phyloP scores from a whole-genome alignment of 345 rosid genomes.

The Aquilaria yunnanensis region DNA sequence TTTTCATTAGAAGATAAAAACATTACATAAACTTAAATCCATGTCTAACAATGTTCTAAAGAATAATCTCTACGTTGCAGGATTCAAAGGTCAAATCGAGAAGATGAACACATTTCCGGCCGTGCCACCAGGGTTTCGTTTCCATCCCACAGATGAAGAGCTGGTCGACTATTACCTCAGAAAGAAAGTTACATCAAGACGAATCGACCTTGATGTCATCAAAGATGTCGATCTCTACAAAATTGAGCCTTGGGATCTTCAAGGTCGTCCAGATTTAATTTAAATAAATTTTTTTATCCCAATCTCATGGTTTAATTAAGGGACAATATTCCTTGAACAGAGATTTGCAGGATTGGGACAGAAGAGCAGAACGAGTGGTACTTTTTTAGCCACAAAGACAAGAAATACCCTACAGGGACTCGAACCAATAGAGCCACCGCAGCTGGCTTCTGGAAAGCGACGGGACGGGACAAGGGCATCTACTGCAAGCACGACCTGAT shows the following conservation, averaged over 20 bases:
- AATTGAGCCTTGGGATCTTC: constrained; percentile 85
- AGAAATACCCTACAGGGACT: constrained; percentile 96
- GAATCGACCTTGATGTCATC: constrained; percentile 68
- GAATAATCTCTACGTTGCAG: too few relatives aligned
- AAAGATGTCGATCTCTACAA: constrained; percentile 77
- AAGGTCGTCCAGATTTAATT: constrained; percentile 32
- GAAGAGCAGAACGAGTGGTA: constrained; percentile 96
- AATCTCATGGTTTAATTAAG: neutral
- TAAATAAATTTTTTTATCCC: neutral
- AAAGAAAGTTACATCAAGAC: constrained; percentile 48
- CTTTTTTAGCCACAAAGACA: constrained; percentile 93
- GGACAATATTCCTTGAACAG: constrained; percentile 20
- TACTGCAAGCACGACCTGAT: constrained; percentile 72
- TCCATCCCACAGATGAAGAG: constrained; percentile 82
- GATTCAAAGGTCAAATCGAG: neutral
- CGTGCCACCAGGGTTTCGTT: constrained; percentile 74
- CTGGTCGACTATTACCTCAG: constrained; percentile 74
- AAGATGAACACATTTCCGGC: constrained; percentile 44
- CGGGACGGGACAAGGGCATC: constrained; percentile 95
- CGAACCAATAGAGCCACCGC: constrained; percentile 93
- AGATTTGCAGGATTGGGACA: constrained; percentile 71
- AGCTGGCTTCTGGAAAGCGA: constrained; percentile 99
- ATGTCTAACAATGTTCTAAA: too few relatives aligned
- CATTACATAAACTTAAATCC: too few relatives aligned
- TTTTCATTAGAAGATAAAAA: too few relatives aligned